Percentiles rank a stretch among this genome's conserved stretches.
Conservation (phyloP, 2,329 filamentous ascomycete genomes). For the Cadophora gregata region DNA sequence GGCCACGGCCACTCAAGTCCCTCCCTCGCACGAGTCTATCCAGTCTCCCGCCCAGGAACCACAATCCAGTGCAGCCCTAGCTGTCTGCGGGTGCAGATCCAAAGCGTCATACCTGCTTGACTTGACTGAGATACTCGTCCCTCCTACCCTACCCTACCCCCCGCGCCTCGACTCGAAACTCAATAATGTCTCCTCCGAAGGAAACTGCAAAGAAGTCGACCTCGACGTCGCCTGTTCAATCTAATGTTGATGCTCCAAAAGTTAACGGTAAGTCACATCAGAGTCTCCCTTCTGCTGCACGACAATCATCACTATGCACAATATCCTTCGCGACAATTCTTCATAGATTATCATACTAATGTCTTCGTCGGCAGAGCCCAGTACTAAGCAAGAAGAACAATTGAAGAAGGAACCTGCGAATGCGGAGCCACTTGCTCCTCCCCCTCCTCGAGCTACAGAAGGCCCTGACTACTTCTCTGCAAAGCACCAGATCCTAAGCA, state of each 20-base stretch:
- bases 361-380: slow-evolving; percentile 38
- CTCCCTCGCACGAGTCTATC: neutral
- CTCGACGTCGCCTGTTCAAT: slow-evolving; percentile 37
- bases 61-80: slow-evolving; percentile 10
- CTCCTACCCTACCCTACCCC: slow-evolving; percentile 20
- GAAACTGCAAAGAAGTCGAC: slow-evolving; percentile 36
- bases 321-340: neutral
- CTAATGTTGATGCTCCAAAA: slow-evolving; percentile 31
- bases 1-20: neutral
- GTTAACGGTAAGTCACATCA: slow-evolving; percentile 34
- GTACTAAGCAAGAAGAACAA: slow-evolving; percentile 49
- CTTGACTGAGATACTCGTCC: slow-evolving; percentile 20
- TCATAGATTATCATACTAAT: slow-evolving; percentile 9
- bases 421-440: slow-evolving; percentile 72
- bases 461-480: slow-evolving; percentile 72
- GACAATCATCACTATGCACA: neutral
- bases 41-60: slow-evolving; percentile 14
- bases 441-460: slow-evolving; percentile 67
- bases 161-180: slow-evolving; percentile 22
- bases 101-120: slow-evolving; percentile 30
- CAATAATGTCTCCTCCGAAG: slow-evolving; percentile 39
- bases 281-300: neutral
- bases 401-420: slow-evolving; percentile 59
- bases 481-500: slow-evolving; percentile 62
- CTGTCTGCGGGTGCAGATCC: slow-evolving; percentile 15